Evolutionary conservation across 768 basidiomycete species (phyloP).

Genomic region (Chlorophyllum brunneum): DNA sequence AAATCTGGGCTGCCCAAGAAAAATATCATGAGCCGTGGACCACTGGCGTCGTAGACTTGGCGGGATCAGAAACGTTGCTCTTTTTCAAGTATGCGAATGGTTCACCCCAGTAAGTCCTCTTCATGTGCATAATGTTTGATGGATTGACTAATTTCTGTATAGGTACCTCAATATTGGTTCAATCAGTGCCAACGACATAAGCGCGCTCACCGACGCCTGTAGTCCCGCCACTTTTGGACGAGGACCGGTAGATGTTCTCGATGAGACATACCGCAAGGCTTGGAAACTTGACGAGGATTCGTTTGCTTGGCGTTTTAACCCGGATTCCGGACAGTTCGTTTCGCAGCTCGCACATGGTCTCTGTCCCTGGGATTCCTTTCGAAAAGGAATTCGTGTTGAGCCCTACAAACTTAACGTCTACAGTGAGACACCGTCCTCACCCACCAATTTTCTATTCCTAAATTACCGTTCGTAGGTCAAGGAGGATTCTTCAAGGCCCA

Average conservation of each 20-base stretch:
- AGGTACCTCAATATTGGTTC: too few species aligned
- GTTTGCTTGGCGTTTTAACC: slow-evolving; percentile 20
- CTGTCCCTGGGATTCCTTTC: slow-evolving; percentile 14
- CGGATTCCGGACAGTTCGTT: slow-evolving; percentile 13
- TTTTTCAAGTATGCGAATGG: too few species aligned
- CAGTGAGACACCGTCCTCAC: slow-evolving; percentile 19
- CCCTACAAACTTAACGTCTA: slow-evolving; percentile 36
- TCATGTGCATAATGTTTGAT: neutral
- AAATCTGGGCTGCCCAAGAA: too few species aligned
- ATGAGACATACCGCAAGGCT: slow-evolving; percentile 25
- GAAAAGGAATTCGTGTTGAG: slow-evolving; percentile 21
- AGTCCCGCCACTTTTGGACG: slow-evolving; percentile 23
- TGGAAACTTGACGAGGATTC: slow-evolving; percentile 19
- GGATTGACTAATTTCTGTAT: too few species aligned
- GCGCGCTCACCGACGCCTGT: slow-evolving; percentile 20
- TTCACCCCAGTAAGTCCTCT: neutral
- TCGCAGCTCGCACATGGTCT: slow-evolving; percentile 14
- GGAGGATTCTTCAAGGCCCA: slow-evolving; percentile 49
- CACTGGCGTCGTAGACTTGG: too few species aligned
- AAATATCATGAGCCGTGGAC: too few species aligned
- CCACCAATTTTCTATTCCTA: neutral
- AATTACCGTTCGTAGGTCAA: slow-evolving; percentile 21
- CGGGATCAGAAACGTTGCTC: too few species aligned
- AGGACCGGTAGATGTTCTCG: slow-evolving; percentile 21
- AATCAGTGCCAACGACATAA: too few species aligned